Percentiles rank a stretch among this genome's conserved stretches.
Conservation (phyloP, 1,139 yeast species). For the Pichia inconspicua region DNA sequence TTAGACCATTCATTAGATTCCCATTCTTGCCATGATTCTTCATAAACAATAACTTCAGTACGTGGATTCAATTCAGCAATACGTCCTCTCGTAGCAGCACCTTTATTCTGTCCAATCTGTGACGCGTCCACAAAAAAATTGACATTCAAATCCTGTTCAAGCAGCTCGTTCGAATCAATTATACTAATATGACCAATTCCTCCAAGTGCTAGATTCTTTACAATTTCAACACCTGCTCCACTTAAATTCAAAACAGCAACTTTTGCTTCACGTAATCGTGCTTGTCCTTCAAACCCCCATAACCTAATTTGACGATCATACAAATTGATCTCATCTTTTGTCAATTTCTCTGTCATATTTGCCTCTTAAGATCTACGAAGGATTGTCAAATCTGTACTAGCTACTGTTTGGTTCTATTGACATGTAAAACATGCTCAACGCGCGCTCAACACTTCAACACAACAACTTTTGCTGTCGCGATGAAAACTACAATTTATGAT, state of each 20-base stretch:
- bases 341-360: slow-evolving; percentile 4
- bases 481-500: too few relatives aligned
- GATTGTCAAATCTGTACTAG: too few relatives aligned
- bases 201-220: slow-evolving; percentile 80
- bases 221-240: slow-evolving; percentile 87
- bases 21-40: slow-evolving; percentile 28
- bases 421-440: too few relatives aligned
- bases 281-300: slow-evolving; percentile 96
- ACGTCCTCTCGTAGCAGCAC: slow-evolving; percentile 45
- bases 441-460: background rate
- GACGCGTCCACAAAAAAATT: slow-evolving; percentile 70
- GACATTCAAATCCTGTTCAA: slow-evolving; percentile 59
- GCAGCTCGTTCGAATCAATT: slow-evolving; percentile 49
- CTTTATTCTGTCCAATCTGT: slow-evolving; percentile 46
- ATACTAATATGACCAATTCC: slow-evolving; percentile 78
- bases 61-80: slow-evolving; percentile 73
- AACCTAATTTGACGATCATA: slow-evolving; percentile 92
- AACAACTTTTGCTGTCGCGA: background rate
- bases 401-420: too few relatives aligned
- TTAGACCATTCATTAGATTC: slow-evolving; percentile 37
- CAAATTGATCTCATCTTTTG: slow-evolving; percentile 72
- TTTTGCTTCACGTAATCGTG: slow-evolving; percentile 65
- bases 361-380: background rate
- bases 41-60: slow-evolving; percentile 45
- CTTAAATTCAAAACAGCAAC: slow-evolving; percentile 73